Evolutionary conservation across 2,329 filamentous ascomycete species (phyloP).

Genomic region (Fusarium floridanum): DNA sequence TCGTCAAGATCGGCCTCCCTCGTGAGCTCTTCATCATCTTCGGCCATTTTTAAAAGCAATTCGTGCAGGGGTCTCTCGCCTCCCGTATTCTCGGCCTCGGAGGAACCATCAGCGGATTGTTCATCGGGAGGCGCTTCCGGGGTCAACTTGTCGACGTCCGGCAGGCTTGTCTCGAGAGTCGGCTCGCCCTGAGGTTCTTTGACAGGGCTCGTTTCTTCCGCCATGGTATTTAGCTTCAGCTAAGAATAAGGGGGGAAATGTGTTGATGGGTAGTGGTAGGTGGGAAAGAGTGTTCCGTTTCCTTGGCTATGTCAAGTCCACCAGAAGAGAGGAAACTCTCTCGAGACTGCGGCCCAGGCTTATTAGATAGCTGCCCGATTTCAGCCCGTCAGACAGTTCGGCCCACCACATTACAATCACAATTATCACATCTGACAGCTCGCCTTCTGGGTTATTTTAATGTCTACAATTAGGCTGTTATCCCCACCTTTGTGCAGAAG

Average conservation of each 20-base stretch:
- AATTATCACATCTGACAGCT: background rate
- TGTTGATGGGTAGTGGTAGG: background rate
- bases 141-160: background rate
- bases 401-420: background rate
- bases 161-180: background rate
- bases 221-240: background rate
- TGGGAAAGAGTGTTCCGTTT: background rate
- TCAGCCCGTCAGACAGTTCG: background rate
- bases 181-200: background rate
- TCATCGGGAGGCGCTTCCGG: background rate
- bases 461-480: background rate
- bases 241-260: background rate
- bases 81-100: background rate
- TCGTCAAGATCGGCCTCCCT: background rate
- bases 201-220: background rate
- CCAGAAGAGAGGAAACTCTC: background rate
- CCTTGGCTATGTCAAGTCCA: background rate
- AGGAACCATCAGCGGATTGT: accelerated
- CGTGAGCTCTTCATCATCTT: background rate
- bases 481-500: background rate
- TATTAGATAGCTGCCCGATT: background rate
- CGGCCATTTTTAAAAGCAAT: background rate
- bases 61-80: background rate
- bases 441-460: background rate
- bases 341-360: background rate